phyloP scores from a whole-genome alignment of 768 basidiomycete genomes.

The Agrocybe chaxingu region DNA sequence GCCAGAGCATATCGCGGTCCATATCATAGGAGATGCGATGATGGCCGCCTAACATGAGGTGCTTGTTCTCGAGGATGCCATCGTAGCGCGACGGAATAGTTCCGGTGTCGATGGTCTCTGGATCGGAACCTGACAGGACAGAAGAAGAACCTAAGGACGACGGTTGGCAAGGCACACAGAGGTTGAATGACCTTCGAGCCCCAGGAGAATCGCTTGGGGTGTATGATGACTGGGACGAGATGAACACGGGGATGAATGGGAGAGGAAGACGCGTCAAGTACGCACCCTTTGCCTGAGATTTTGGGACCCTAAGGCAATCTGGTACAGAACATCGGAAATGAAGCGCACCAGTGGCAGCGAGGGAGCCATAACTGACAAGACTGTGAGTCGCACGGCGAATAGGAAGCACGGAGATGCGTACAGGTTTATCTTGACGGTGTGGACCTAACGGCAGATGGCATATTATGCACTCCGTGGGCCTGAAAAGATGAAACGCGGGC shows the following conservation, averaged over 20 bases:
- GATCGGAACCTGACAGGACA: constrained; percentile 62
- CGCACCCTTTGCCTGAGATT: constrained; percentile 68
- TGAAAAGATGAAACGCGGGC: neutral
- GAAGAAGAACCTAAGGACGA: neutral
- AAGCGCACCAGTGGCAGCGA: constrained; percentile 80
- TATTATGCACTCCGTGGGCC: constrained; percentile 1
- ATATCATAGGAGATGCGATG: constrained; percentile 83
- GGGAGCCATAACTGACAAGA: constrained; percentile 71
- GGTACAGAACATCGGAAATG: neutral
- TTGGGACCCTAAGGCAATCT: too few relatives aligned
- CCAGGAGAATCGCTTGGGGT: constrained; percentile 81
- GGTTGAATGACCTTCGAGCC: constrained; percentile 56
- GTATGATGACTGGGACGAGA: constrained; percentile 66
- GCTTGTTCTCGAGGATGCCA: constrained; percentile 62
- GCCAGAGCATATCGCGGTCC: constrained; percentile 91
- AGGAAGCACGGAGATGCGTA: constrained; percentile 31
- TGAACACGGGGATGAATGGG: neutral
- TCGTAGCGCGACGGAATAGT: constrained; percentile 77
- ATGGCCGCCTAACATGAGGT: constrained; percentile 66
- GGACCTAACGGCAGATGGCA: constrained; percentile 43
- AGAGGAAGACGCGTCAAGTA: constrained; percentile 13
- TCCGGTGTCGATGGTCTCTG: constrained; percentile 89
- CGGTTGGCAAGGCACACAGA: constrained; percentile 8
- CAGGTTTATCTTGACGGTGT: constrained; percentile 82
- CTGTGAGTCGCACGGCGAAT: neutral